phyloP scores from a whole-genome alignment of 1,139 yeast genomes.

The Protomyces macrosporus region DNA sequence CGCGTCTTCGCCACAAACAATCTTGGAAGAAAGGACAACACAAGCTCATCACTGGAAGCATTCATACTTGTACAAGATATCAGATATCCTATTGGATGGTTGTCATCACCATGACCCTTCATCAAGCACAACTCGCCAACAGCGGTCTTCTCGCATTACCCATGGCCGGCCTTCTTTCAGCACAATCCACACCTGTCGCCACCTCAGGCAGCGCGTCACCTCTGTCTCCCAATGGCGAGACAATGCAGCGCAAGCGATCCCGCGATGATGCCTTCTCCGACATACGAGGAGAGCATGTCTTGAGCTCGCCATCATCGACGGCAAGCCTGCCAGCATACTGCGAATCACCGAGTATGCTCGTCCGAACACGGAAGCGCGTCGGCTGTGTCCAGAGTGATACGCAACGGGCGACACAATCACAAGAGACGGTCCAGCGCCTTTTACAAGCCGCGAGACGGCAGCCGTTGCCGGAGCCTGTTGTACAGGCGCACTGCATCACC shows the following conservation, averaged over 20 bases:
- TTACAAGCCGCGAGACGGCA: not conserved
- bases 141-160: not conserved
- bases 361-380: not conserved
- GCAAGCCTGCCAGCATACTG: not conserved
- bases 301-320: not conserved
- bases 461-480: not conserved
- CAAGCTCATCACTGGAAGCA: not conserved
- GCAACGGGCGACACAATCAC: not conserved
- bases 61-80: not conserved
- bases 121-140: slow-evolving; percentile 10
- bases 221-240: not conserved
- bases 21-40: not conserved
- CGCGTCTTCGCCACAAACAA: not conserved
- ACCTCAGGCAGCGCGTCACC: not conserved
- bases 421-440: not conserved
- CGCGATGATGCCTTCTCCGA: not conserved
- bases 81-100: not conserved
- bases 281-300: not conserved
- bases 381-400: not conserved
- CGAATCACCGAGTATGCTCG: not conserved
- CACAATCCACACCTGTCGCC: not conserved
- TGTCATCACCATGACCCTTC: slow-evolving; percentile 17
- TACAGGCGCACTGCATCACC: not conserved
- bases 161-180: not conserved
- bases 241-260: not conserved